Evolutionary conservation across 768 basidiomycete species (phyloP), one percentile per base, ranked within the genome.

Genomic region (Termitomyces sp.): DNA sequence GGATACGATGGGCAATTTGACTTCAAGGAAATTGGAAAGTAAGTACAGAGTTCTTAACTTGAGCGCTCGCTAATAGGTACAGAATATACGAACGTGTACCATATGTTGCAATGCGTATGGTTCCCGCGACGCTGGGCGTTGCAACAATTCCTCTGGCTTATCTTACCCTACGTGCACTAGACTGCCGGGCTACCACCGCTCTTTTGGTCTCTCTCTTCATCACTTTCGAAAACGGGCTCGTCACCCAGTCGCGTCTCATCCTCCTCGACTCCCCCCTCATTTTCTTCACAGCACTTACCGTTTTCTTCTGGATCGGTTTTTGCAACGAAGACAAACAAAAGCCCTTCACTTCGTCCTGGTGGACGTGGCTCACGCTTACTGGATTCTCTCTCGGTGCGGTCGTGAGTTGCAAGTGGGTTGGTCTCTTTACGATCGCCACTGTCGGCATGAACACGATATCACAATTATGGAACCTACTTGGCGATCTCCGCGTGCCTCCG

Each of bases 1-100:
- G 92, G 97, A 20, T 99, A 90, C 64, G 81, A 96, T 63, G 97
- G 97, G 0, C 77, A 89, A 28, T 98, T 98, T 70, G 96, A 98
- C 70, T 99, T 98, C 71, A 92, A 96, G 69, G 95, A 98, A 53
- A 98, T 98, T 62, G 94, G 86, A 78, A 95, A 94, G 94, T 95
- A 67, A 49, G 88, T 78, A 22, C 12, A 22, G 4, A n/a, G 10
- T 14, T 47, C 33, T 20, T 6, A 16, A 13, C 6, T 24, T 30
- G 4, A 28, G 18, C 20, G 4, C 3, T 26, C 16, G 16, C 47
- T 50, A 22, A 45, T 36, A 33, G 4, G 33, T 22, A 10, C 61
- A 96, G 93, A 75, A 70, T 82, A 16, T 98, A 92, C 70, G 87
- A 88, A 56, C 77, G 85, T 62, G 92, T 94, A 18, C 97, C 97